A percentile compares a stretch with the other conserved stretches of the same genome.
Conservation (phyloP, 2,329 filamentous ascomycete genomes). For the Pseudocercospora fuligena region DNA sequence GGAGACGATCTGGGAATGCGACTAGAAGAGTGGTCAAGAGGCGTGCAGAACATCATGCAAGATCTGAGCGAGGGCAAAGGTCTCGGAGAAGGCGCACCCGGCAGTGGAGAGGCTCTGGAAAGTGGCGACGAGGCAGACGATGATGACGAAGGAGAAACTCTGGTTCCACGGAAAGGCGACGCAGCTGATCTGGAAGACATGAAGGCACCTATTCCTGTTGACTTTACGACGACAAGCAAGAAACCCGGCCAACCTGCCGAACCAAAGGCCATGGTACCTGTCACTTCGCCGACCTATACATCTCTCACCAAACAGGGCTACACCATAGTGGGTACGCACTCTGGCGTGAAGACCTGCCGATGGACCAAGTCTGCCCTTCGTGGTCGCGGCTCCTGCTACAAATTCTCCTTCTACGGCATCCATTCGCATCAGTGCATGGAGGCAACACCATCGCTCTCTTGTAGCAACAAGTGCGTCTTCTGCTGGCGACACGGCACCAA, state of each 20-base stretch:
- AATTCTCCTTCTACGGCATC: conserved; percentile 97
- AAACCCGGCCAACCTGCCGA: conserved; percentile 52
- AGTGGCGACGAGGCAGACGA: conserved; percentile 76
- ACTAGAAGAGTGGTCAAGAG: conserved; percentile 76
- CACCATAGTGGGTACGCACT: conserved; percentile 91
- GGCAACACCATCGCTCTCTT: conserved; percentile 91
- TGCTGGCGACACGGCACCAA: conserved; percentile 99
- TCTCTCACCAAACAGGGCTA: conserved; percentile 96
- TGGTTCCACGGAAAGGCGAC: conserved; percentile 38
- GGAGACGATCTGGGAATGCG: conserved; percentile 63
- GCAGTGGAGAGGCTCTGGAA: conserved; percentile 82
- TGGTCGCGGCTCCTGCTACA: conserved; percentile 94
- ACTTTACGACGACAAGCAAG: conserved; percentile 78
- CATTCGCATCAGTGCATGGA: conserved; percentile 98
- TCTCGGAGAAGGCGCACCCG: conserved; percentile 70
- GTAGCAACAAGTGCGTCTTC: conserved; percentile 98
- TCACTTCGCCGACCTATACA: conserved; percentile 83
- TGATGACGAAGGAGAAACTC: conserved; percentile 53
- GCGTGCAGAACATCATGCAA: conserved; percentile 72
- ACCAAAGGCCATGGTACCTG: conserved; percentile 92
- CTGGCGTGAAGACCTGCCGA: conserved; percentile 94
- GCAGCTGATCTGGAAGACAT: conserved; percentile 87
- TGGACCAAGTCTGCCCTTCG: conserved; percentile 98
- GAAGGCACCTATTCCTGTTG: conserved; percentile 69
- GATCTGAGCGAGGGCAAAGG: conserved; percentile 60